A percentile compares a stretch with the other conserved stretches of the same genome.
Evolutionary conservation across 129 eudicot genomes (phyloP).

Genomic region (Oenanthe sinensis): DNA sequence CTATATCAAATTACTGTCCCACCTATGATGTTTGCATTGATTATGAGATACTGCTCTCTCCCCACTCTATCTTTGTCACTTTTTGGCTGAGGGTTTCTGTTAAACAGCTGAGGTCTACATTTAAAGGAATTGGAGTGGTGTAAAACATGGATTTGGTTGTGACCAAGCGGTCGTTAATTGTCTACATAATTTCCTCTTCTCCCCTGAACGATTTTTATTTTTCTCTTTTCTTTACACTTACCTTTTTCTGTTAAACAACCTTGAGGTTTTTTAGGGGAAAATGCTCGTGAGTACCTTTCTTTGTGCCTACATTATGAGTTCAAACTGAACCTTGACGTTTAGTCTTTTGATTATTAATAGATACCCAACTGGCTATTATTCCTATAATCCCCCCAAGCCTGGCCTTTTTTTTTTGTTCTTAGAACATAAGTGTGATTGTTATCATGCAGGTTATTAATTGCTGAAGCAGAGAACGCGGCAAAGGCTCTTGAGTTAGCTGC

Average conservation of each 20-base stretch:
- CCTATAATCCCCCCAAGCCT: background rate
- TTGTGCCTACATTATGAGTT: background rate
- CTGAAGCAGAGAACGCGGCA: conserved; percentile 86
- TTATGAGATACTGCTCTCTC: background rate
- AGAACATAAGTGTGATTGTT: background rate
- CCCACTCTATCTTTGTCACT: background rate
- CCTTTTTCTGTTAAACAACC: background rate
- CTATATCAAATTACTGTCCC: background rate
- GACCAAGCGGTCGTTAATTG: background rate
- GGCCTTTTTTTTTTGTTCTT: background rate
- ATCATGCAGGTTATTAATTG: conserved; percentile 56
- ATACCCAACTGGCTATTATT: background rate
- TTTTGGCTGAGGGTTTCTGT: background rate
- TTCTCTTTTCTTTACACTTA: background rate
- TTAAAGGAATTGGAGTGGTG: background rate
- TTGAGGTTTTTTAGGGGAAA: background rate
- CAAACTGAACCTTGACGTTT: background rate
- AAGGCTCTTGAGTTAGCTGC: conserved; percentile 76
- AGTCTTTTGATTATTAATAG: background rate
- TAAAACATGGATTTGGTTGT: background rate
- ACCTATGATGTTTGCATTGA: background rate
- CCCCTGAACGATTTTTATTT: background rate
- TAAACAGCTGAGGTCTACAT: background rate
- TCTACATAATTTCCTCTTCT: background rate
- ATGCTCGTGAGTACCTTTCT: background rate